Evolutionary conservation across 805 yeast species (phyloP).

Genomic region (Cyberlindnera suaveolens): DNA sequence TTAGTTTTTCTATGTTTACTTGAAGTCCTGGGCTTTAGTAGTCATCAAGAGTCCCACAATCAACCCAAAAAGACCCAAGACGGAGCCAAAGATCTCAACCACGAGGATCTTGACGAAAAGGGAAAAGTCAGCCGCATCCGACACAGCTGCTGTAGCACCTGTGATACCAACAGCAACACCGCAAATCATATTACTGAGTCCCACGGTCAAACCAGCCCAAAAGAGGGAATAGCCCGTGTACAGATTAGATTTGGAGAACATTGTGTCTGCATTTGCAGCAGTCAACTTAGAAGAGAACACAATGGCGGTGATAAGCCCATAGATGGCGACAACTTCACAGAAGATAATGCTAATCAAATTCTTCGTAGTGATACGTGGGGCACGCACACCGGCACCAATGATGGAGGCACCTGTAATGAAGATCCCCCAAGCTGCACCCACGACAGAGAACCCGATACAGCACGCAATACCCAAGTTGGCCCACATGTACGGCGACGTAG

Average conservation of each 20-base stretch:
- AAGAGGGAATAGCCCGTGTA: conserved; percentile 93
- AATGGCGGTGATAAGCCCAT: conserved; percentile 95
- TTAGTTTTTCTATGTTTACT: conserved; percentile 28
- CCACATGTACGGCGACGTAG: conserved; percentile 96
- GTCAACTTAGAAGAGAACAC: conserved; percentile 88
- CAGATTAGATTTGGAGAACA: conserved; percentile 75
- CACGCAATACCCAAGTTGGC: conserved; percentile 83
- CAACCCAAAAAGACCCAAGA: conserved; percentile 90
- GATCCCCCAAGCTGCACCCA: conserved; percentile 99
- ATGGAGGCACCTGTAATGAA: conserved; percentile 92
- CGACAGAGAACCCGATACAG: conserved; percentile 90
- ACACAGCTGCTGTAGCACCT: conserved; percentile 96
- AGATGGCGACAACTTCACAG: conserved; percentile 98
- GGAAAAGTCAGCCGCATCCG: conserved; percentile 96
- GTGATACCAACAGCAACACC: conserved; percentile 97
- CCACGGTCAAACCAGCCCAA: conserved; percentile 98
- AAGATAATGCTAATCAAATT: conserved; percentile 93
- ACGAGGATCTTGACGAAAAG: conserved; percentile 93
- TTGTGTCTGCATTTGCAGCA: conserved; percentile 52
- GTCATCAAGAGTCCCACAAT: conserved; percentile 98
- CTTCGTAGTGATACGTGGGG: conserved; percentile 96
- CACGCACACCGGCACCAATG: conserved; percentile 96
- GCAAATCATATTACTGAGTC: conserved; percentile 86
- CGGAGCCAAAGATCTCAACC: conserved; percentile 95
- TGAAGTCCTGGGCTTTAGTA: conserved; percentile 85